A percentile compares a stretch with the other conserved stretches of the same genome.
phyloP scores from a whole-genome alignment of 768 basidiomycete species.

The Hericium coralloides region DNA sequence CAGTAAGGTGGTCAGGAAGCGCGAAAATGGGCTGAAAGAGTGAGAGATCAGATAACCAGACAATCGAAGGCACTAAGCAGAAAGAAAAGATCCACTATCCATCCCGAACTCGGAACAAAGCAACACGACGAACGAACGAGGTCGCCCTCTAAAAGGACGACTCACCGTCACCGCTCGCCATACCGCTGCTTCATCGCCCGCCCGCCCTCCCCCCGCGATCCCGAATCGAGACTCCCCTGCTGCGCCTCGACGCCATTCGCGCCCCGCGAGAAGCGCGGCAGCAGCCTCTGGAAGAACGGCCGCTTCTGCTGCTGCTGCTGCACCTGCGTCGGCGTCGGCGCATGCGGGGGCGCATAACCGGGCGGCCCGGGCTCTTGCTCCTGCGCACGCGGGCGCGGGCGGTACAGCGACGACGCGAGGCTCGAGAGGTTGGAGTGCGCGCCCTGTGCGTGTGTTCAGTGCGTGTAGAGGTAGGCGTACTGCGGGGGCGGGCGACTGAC shows the following conservation, averaged over 20 bases:
- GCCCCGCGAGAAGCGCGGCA: slow-evolving; percentile 6
- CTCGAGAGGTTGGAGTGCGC: slow-evolving; percentile 6
- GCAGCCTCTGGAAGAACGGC: slow-evolving; percentile 11
- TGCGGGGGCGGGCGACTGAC: slow-evolving; percentile 40
- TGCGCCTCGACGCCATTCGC: not conserved
- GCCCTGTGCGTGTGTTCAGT: not conserved
- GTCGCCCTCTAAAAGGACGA: too few relatives aligned
- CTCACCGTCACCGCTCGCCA: not conserved
- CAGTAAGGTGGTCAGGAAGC: too few relatives aligned
- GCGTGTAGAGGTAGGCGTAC: not conserved
- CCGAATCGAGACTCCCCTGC: not conserved
- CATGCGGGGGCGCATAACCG: too few relatives aligned
- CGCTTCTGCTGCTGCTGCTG: slow-evolving; percentile 9
- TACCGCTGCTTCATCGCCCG: not conserved
- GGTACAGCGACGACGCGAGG: slow-evolving; percentile 8
- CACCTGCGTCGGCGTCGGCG: not conserved
- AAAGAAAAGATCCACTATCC: not conserved
- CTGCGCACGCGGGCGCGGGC: slow-evolving; percentile 1
- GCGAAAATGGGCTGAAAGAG: not conserved
- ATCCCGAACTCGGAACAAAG: not conserved
- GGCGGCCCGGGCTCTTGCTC: not conserved
- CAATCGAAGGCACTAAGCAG: not conserved
- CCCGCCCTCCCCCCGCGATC: not conserved
- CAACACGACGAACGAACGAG: not conserved
- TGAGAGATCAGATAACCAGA: not conserved